phyloP scores from a whole-genome alignment of 208 protist species.

The Crithidia fasciculata region DNA sequence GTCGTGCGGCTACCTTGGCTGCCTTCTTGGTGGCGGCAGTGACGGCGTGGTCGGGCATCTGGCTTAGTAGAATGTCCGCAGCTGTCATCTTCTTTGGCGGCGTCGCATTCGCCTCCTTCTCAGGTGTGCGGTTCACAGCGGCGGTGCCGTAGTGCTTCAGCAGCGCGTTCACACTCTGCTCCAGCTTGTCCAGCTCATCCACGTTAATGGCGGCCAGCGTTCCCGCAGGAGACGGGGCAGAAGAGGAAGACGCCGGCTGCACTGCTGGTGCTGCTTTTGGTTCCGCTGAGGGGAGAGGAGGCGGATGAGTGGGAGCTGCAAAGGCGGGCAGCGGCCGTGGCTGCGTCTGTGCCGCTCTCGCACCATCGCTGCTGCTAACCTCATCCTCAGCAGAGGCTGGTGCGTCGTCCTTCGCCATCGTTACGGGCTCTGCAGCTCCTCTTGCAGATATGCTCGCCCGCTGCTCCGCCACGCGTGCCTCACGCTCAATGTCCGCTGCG shows the following conservation, averaged over 20 bases:
- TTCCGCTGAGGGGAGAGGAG: neutral
- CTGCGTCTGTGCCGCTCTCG: neutral
- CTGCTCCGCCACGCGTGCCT: neutral
- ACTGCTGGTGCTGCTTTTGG: neutral
- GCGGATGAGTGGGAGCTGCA: neutral
- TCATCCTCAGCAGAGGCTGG: too few relatives aligned
- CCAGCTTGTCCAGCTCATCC: constrained; percentile 30
- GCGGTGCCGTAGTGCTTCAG: constrained; percentile 19
- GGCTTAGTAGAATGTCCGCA: neutral
- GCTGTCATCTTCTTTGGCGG: constrained; percentile 6
- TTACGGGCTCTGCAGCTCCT: neutral
- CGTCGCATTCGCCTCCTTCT: neutral
- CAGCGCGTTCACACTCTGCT: constrained; percentile 27
- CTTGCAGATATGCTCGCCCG: too few relatives aligned
- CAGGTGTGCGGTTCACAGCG: neutral
- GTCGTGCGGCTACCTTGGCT: neutral
- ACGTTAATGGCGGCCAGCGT: constrained; percentile 4
- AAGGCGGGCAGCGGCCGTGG: neutral
- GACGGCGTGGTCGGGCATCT: constrained; percentile 10
- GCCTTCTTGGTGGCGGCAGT: neutral
- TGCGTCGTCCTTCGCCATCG: neutral
- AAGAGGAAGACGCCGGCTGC: neutral
- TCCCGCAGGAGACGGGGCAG: neutral
- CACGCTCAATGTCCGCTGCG: constrained; percentile 4
- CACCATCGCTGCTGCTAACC: neutral